Conservation (phyloP, 2,329 filamentous ascomycete genomes). For the Colletotrichum echinochloae region DNA sequence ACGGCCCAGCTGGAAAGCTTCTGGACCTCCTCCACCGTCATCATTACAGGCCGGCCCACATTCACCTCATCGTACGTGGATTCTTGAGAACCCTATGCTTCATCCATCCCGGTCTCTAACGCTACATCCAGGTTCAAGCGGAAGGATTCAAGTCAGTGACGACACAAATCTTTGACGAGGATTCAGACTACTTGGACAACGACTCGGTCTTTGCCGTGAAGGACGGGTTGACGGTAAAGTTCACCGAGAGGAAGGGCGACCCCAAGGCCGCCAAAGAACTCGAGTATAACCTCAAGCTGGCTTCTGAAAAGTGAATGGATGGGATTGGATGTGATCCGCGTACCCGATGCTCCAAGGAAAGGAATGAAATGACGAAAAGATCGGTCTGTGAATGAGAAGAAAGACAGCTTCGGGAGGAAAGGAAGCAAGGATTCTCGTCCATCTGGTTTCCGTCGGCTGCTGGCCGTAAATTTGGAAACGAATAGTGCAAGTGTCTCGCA, state of each 20-base stretch:
- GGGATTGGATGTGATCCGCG: too few species aligned
- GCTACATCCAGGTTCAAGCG: conserved; percentile 51
- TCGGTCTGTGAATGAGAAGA: background rate
- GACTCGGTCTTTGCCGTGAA: conserved; percentile 69
- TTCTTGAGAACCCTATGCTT: background rate
- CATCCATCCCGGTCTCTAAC: conserved; percentile 39
- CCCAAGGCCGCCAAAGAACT: conserved; percentile 68
- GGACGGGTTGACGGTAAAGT: conserved; percentile 59
- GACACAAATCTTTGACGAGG: conserved; percentile 79
- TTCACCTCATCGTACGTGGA: conserved; percentile 65
- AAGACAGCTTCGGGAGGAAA: background rate
- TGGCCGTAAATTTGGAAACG: background rate
- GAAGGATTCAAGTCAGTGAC: conserved; percentile 76
- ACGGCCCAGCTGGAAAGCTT: conserved; percentile 66
- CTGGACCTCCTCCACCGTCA: conserved; percentile 67
- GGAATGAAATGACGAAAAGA: too few species aligned
- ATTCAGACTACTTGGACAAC: conserved; percentile 69
- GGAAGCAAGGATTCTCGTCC: background rate
- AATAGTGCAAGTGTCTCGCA: background rate
- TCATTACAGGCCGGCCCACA: conserved; percentile 68
- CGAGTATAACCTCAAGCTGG: conserved; percentile 66
- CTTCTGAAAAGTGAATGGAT: background rate
- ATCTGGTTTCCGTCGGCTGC: too few species aligned
- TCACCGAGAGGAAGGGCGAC: conserved; percentile 52
- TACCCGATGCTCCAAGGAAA: too few species aligned